Evolutionary conservation across 2,329 filamentous ascomycete genomes (phyloP), one percentile per base, ranked within the genome.

Genomic region (Geosmithia putterillii): DNA sequence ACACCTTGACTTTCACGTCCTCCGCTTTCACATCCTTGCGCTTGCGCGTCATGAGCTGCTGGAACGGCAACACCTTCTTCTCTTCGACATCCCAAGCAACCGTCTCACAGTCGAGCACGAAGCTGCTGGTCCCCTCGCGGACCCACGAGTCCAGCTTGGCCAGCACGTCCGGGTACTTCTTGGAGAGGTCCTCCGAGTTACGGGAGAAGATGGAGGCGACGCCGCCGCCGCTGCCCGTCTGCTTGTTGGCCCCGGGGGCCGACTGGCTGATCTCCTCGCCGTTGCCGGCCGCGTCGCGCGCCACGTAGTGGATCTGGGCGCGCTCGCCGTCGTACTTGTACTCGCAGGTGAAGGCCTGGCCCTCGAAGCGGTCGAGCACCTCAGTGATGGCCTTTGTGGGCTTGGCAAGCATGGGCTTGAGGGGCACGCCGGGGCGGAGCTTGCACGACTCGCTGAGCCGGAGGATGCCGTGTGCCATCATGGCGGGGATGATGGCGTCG

Each of bases 251-350:
- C 6, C 75, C 65, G 10, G 70, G 66, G 1, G 74, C 66, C 32
- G 76, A 71, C 40, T 82, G 74, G 45, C 75, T 74, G 51, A 86
- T 82, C 44, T 87, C 73, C 46, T 83, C 68, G n/a, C n/a, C n/a
- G n/a, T n/a, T n/a, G n/a, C n/a, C n/a, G 2, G 78, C 69, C 9
- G 85, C 76, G 48, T 90, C 84, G 48, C 87, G 86, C 4, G 89
- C 82, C 25, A 96, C 87, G 52, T 94, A 98, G 59, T 98, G 92
- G 42, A 98, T 96, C 59, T 98, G 92, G n/a, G 92, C 92, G 57
- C 92, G 76, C 63, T 98, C 92, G 41, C 92, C 92, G 54, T 98
- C 92, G 57, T 98, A 98, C 62, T 98, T 98, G 72, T 94, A 98
- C 60, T 98, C 92, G 65, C 92, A 98, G 1, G 92, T 96, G 56